Base-by-base conservation (phyloP, 306 rosid genomes). In the Benincasa hispida region DNA sequence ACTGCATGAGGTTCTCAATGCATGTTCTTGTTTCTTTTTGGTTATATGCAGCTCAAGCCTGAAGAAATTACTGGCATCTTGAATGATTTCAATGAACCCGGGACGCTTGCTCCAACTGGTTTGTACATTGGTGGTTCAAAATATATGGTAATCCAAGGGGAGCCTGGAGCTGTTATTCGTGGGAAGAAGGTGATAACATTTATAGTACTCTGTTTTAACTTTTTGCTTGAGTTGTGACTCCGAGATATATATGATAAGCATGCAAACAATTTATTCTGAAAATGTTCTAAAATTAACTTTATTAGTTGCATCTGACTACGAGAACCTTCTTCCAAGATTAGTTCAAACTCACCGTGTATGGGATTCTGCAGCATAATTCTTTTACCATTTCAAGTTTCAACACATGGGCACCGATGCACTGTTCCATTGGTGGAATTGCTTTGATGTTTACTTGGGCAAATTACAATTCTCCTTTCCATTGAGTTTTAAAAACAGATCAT, bases 141-240 rank as follows among this genome's bases (percentile, higher is more conserved):
- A 78, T 87, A 87, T 67, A 89, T 87, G 94, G 94, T 89, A 65
- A 89, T 89, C 75, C 94, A 89, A 83, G 94, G 94, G 13, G 94
- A 89, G 74, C 45, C 91, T 0, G 90, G 89, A 53, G 87, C 82
- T 74, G 94, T 87, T 62, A 89, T 89, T 72, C 87, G 94, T 68
- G 91, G 94, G 81, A 89, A 89, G 89, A 89, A 89, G 91, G 94
- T 89, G 81, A 62, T 11, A 8, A 75, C 12, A 68, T 75, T 18
- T 32, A 18, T 55, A 11, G 55, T 69, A 69, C 57, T 42, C 7
- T 42, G 14, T 41, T 69, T 15, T 21, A 45, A 24, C 24, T 70
- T 25, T 45, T 13, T 69, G 4, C 19, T 12, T 47, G 39, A 25
- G 22, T 47, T 70, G 41, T 25, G 57, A 70, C 58, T 27, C 8